Evolutionary conservation across 73 alveolate species (phyloP).

Genomic region (Tetrahymena thermophila): DNA sequence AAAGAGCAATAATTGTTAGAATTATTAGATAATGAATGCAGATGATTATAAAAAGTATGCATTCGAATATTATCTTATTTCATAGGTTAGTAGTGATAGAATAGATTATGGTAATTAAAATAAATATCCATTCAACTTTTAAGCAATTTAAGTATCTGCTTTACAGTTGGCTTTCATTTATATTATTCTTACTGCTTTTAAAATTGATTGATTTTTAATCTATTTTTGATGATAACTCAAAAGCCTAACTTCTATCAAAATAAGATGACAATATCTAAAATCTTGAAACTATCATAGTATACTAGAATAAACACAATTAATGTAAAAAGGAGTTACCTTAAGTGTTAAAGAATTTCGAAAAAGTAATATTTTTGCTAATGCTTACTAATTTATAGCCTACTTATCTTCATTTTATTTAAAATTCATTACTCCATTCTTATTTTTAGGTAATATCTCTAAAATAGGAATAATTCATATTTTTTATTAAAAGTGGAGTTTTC

Average conservation of each 20-base stretch:
- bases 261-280: not conserved
- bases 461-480: not conserved
- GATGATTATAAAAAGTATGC: not conserved
- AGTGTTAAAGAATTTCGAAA: not conserved
- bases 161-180: not conserved
- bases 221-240: not conserved
- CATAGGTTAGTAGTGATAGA: not conserved
- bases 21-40: not conserved
- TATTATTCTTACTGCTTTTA: not conserved
- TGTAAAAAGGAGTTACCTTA: not conserved
- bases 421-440: not conserved
- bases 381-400: not conserved
- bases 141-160: not conserved
- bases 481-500: not conserved
- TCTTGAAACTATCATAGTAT: not conserved
- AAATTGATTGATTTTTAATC: not conserved
- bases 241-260: not conserved
- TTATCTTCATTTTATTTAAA: not conserved
- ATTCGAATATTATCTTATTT: not conserved
- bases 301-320: not conserved
- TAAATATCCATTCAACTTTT: not conserved
- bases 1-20: not conserved
- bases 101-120: not conserved
- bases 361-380: not conserved
- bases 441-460: not conserved